Percentiles rank a stretch among this genome's conserved stretches.
Evolutionary conservation across 352 stramenopile genomes (phyloP).

Genomic region (Phytopythium helicoides): DNA sequence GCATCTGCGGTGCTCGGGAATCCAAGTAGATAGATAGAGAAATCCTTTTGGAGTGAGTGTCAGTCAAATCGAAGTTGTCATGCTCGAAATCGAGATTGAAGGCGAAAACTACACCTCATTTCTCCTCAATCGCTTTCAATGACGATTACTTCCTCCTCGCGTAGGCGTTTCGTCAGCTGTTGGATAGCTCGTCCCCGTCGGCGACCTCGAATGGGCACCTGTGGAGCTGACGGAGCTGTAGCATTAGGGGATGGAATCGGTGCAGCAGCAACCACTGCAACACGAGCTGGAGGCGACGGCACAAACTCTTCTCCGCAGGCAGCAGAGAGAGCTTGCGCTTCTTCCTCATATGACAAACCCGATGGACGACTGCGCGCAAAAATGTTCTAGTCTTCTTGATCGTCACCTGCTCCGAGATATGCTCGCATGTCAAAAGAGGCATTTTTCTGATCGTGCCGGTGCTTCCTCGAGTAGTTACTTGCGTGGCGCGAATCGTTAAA

Average conservation of each 20-base stretch:
- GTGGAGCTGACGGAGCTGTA: not conserved
- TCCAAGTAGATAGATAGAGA: conserved; percentile 5
- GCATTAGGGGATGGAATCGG: not conserved
- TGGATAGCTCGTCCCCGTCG: not conserved
- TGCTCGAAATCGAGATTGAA: no score
- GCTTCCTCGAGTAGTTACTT: conserved; percentile 5
- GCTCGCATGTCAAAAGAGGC: conserved; percentile 1
- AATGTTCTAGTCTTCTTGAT: conserved; percentile 4
- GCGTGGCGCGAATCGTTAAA: conserved; percentile 3
- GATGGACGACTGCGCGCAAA: not conserved
- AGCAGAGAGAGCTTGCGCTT: not conserved
- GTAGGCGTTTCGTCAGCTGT: not conserved
- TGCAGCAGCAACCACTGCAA: not conserved
- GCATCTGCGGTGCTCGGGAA: conserved; percentile 61
- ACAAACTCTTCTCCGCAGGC: not conserved
- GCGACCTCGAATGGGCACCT: not conserved
- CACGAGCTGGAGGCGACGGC: not conserved
- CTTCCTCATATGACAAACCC: not conserved
- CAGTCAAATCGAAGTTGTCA: no score
- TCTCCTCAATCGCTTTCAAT: not conserved
- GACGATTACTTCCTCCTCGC: not conserved
- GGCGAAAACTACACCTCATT: no score
- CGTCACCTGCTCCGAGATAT: not conserved
- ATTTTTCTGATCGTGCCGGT: conserved; percentile 3
- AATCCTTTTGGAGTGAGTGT: no score